Conservation (phyloP, 108 stramenopile genomes). For the Asterionellopsis glacialis region DNA sequence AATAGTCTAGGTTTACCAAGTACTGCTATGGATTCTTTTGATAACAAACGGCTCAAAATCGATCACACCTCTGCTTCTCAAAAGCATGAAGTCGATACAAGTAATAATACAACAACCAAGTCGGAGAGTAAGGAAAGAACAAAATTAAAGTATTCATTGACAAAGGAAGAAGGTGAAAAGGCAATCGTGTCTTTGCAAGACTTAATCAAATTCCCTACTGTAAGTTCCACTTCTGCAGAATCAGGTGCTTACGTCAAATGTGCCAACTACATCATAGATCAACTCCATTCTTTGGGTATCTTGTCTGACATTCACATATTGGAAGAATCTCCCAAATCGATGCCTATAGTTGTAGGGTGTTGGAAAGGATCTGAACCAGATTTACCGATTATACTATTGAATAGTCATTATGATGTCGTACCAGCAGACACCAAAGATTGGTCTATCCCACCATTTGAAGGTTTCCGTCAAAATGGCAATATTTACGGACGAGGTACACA, state of each 20-base stretch:
- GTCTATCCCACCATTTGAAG: constrained; percentile 83
- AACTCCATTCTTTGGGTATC: constrained; percentile 17
- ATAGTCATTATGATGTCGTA: constrained; percentile 96
- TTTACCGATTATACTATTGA: constrained; percentile 82
- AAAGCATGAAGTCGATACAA: too few species aligned
- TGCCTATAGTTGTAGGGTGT: constrained; percentile 84
- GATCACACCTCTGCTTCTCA: too few species aligned
- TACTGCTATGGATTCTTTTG: too few species aligned
- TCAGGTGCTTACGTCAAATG: constrained; percentile 78
- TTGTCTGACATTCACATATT: constrained; percentile 30
- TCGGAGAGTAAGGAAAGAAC: too few species aligned
- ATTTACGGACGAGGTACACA: constrained; percentile 94
- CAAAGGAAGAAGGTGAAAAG: constrained; percentile 13
- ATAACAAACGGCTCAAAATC: too few species aligned
- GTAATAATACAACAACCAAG: too few species aligned
- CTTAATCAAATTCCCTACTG: constrained; percentile 70
- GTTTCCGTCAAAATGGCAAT: constrained; percentile 63
- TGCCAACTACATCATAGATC: constrained; percentile 55
- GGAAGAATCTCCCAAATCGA: constrained; percentile 56
- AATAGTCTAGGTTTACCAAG: too few species aligned
- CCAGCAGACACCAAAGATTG: constrained; percentile 72
- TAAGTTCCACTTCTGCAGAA: constrained; percentile 61
- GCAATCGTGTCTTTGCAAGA: constrained; percentile 54
- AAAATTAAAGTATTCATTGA: too few species aligned
- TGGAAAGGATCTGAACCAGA: constrained; percentile 59